Evolutionary conservation across 2,329 filamentous ascomycete genomes (phyloP).

Genomic region (Venturia effusa): DNA sequence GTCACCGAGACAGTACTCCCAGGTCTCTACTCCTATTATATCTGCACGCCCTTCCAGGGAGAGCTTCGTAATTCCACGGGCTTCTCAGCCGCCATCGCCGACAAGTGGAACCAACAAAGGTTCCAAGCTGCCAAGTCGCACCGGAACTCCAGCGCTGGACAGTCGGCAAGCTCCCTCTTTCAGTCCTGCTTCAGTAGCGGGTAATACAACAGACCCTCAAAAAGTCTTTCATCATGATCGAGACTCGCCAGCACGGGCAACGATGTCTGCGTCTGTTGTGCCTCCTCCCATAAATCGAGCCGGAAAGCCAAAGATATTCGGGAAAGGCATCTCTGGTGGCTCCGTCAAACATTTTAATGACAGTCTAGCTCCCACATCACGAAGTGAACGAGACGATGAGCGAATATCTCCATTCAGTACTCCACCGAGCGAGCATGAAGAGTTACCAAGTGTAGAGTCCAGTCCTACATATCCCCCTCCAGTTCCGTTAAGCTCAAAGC

Average conservation of each 20-base stretch:
- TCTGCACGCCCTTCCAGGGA: slow-evolving; percentile 13
- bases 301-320: slow-evolving; percentile 58
- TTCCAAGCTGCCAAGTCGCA: slow-evolving; percentile 29
- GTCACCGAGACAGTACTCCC: slow-evolving; percentile 41
- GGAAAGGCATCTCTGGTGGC: neutral
- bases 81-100: slow-evolving; percentile 18
- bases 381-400: slow-evolving; percentile 29
- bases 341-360: neutral
- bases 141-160: slow-evolving; percentile 31
- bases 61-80: slow-evolving; percentile 11
- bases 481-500: slow-evolving; percentile 8
- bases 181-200: slow-evolving; percentile 15
- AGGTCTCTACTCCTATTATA: neutral
- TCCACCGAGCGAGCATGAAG: slow-evolving; percentile 64
- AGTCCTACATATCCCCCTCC: slow-evolving; percentile 8
- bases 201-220: slow-evolving; percentile 16
- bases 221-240: slow-evolving; percentile 1
- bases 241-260: slow-evolving; percentile 16
- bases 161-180: slow-evolving; percentile 26
- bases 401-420: slow-evolving; percentile 73
- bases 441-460: slow-evolving; percentile 18
- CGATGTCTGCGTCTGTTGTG: slow-evolving; percentile 20
- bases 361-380: slow-evolving; percentile 30
- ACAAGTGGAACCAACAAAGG: slow-evolving; percentile 17
- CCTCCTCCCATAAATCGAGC: slow-evolving; percentile 72